phyloP scores from a whole-genome alignment of 805 yeast species.

The Hanseniaspora lindneri region DNA sequence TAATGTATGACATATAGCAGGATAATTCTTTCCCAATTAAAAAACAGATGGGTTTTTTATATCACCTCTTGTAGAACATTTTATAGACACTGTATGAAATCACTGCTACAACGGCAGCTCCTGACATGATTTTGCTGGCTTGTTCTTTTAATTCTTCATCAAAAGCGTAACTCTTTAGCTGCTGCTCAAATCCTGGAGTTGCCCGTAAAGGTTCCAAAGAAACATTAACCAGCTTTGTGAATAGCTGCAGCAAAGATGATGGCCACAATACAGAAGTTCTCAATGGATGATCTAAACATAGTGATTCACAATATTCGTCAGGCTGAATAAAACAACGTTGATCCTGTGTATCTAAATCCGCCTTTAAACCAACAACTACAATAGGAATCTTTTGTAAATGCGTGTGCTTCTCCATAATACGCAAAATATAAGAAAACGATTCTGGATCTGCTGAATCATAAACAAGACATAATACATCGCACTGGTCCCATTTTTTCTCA shows the following conservation, averaged over 20 bases:
- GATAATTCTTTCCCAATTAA: too few species aligned
- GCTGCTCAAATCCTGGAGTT: conserved; percentile 68
- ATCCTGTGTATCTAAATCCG: conserved; percentile 91
- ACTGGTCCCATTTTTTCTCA: conserved; percentile 53
- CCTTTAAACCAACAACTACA: conserved; percentile 83
- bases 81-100: conserved; percentile 57
- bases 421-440: conserved; percentile 71
- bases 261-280: conserved; percentile 89
- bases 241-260: conserved; percentile 69
- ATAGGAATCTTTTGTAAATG: conserved; percentile 58
- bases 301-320: conserved; percentile 61
- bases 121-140: conserved; percentile 53
- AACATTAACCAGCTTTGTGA: conserved; percentile 78
- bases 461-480: conserved; percentile 81
- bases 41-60: too few species aligned
- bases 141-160: conserved; percentile 41
- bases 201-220: conserved; percentile 67
- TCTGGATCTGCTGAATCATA: conserved; percentile 96
- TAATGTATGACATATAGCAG: too few species aligned
- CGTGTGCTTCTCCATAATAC: conserved; percentile 50
- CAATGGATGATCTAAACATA: conserved; percentile 65
- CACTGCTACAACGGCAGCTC: conserved; percentile 52
- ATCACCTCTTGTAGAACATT: conserved; percentile 17
- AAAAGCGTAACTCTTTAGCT: conserved; percentile 34
- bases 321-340: conserved; percentile 81